Evolutionary conservation across 306 rosid genomes (phyloP).

Genomic region (Gillenia trifoliata): DNA sequence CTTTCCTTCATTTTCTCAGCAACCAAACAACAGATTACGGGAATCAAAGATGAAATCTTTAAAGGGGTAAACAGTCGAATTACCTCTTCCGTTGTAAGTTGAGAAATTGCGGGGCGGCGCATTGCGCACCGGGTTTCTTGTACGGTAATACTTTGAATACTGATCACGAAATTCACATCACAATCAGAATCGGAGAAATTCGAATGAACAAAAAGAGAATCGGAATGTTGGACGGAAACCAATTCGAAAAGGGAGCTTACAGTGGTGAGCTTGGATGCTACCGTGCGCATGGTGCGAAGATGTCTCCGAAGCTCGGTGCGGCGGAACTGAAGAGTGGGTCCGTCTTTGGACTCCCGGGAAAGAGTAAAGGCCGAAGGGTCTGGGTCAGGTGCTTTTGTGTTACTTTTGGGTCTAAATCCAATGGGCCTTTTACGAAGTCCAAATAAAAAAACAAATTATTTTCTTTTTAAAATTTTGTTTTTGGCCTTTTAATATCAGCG

Average conservation of each 20-base stretch:
- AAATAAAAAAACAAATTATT: not conserved
- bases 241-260: slow-evolving; percentile 26
- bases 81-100: slow-evolving; percentile 46
- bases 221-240: not conserved
- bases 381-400: not conserved
- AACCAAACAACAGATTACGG: not conserved
- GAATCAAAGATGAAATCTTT: not conserved
- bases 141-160: slow-evolving; percentile 47
- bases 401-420: not conserved
- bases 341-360: not conserved
- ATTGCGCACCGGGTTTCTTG: slow-evolving; percentile 36
- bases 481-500: no score
- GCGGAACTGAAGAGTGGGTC: not conserved
- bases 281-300: slow-evolving; percentile 45
- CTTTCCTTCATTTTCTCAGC: not conserved
- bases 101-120: slow-evolving; percentile 49
- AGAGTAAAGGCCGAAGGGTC: not conserved
- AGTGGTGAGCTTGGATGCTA: slow-evolving; percentile 41
- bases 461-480: not conserved
- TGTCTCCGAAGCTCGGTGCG: not conserved
- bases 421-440: not conserved
- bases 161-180: not conserved
- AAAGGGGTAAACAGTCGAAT: not conserved
- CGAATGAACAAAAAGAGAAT: not conserved
- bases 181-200: not conserved